Base-by-base conservation (phyloP, 225 moss, liverwort and hornwort genomes). In the Pleurozium schreberi region DNA sequence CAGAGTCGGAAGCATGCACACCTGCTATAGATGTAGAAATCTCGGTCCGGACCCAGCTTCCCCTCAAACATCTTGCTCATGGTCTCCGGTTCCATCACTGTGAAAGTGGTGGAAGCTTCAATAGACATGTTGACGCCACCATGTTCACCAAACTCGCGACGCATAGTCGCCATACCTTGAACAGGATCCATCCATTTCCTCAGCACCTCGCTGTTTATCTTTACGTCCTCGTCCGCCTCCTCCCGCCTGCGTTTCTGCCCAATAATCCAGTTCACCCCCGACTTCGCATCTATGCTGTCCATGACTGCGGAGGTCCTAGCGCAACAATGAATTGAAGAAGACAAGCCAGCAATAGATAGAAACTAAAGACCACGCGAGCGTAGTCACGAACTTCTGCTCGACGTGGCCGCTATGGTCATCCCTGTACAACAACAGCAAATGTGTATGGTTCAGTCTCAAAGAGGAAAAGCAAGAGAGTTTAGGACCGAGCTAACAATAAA, bases 41-140 rank as follows among this genome's bases (percentile, higher is more conserved):
- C 94, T 26, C 93, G 91, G 66, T 95, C 95, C 14, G 95, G 94
- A 42, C 95, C 95, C 25, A 95, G 95, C 88, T 91, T 83, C 85
- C 95, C 95, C 82, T 86, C 87, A 82, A 94, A 95, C 90, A 95
- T 53, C 90, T 95, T 95, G 90, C 92, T 81, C 95, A 94, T 95
- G 22, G 95, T 95, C 95, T 95, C 95, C 58, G 95, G 95, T 69
- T 95, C 95, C 95, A 95, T 93, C 57, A 95, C 95, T 22, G 95
- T 95, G 66, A 95, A 95, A 80, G 95, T 94, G 63, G 95, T 91
- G 26, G 95, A 95, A 25, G 95, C 95, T 91, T 95, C 95, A 67
- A 95, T 95, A 19, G 95, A 95, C 95, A 95, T 94, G 64, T 95
- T 95, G 53, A 95, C 95, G 66, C 95, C 95, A n/a, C 95, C 95